Base-by-base conservation (phyloP, 805 yeast genomes). In the Candida boidinii region DNA sequence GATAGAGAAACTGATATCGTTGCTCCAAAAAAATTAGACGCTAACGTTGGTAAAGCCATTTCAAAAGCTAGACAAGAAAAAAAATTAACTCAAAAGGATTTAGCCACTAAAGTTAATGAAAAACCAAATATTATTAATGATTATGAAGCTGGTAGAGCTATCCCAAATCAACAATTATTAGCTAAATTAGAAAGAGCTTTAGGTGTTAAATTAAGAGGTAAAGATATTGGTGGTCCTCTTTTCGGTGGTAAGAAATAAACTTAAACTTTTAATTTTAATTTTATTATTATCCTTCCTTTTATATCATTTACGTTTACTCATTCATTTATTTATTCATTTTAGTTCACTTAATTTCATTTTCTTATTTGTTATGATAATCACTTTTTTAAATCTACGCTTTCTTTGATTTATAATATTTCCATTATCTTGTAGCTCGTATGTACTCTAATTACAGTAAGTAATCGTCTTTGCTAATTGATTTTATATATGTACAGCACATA, bases 131-230 rank as follows among this genome's bases (percentile, higher is more conserved):
- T 92, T 39, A 78, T 92, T 53, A 88, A 86, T 61, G 98, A 92
- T 54, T 92, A 92, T 61, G 98, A 92, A 67, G 84, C 94, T 36
- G 96, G 95, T 38, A 78, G 94, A 56, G 98, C 95, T 28, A 76
- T 82, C 45, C 98, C 98, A 37, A 88, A 85, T 67, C 98, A 92
- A 68, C 97, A 88, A 63, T 62, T 92, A 33, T 71, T 92, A 51
- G 88, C 81, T 35, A 92, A 92, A 67, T 64, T 92, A 58, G 97
- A 92, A 67, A 76, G 96, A 61, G 94, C 81, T 26, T 69, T 92
- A 49, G 97, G 97, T 45, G 81, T 92, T 43, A 92, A 87, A 66
- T 75, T 92, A 55, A 77, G 97, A 66, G 98, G 98, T 55, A 88
- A 90, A 67, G 82, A 79, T 60, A 82, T 92, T 51, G 98, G 98